Conservation (phyloP, 2,329 filamentous ascomycete species). For the Alternaria alternata region DNA sequence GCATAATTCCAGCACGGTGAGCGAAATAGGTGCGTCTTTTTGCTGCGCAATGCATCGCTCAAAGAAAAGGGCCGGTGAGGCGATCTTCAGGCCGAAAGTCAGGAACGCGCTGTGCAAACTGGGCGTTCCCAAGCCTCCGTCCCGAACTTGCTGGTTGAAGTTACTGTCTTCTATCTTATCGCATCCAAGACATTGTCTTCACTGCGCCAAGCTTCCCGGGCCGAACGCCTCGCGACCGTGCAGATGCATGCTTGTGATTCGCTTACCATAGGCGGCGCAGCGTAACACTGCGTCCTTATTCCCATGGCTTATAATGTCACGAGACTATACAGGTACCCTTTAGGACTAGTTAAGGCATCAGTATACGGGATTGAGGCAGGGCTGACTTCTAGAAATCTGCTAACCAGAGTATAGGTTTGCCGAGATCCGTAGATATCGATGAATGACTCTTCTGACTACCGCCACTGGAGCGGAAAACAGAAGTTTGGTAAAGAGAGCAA, state of each 20-base stretch:
- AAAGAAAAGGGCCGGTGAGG: constrained; percentile 4
- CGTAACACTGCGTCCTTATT: constrained; percentile 5
- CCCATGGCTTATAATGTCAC: constrained; percentile 14
- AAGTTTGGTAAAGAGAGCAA: background rate
- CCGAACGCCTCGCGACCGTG: constrained; percentile 9
- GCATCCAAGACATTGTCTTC: constrained; percentile 1
- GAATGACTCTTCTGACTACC: background rate
- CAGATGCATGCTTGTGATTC: constrained; percentile 10
- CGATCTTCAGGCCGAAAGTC: background rate
- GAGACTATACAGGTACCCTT: constrained; percentile 8
- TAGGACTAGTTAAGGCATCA: constrained; percentile 16
- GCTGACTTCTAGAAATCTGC: constrained; percentile 1
- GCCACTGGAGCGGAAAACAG: constrained; percentile 2
- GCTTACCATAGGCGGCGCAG: constrained; percentile 1
- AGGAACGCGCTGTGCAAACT: background rate
- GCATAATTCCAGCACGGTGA: constrained; percentile 8
- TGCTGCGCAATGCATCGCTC: background rate
- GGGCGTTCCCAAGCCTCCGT: background rate
- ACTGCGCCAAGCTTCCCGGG: constrained; percentile 19
- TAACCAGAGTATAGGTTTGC: constrained; percentile 9
- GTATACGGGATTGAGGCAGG: constrained; percentile 17
- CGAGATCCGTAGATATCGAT: constrained; percentile 7
- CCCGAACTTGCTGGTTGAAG: background rate
- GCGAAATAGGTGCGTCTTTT: background rate
- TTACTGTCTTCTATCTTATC: constrained; percentile 1